phyloP scores from a whole-genome alignment of 2,329 filamentous ascomycete genomes.

The Rhynchosporium graminicola region DNA sequence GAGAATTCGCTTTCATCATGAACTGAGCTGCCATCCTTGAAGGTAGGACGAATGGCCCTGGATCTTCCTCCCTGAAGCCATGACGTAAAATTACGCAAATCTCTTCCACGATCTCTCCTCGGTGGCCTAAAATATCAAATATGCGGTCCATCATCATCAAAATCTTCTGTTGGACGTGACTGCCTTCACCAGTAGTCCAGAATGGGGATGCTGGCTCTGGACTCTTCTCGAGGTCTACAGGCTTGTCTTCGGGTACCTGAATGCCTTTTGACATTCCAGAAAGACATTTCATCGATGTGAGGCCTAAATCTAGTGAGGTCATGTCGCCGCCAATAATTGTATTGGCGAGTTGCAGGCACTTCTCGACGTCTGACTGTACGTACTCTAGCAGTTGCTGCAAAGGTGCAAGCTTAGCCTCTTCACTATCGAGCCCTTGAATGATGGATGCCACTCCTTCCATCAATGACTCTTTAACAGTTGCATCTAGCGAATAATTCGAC shows the following conservation, averaged over 20 bases:
- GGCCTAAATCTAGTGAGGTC: conserved; percentile 42
- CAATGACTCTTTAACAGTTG: conserved; percentile 70
- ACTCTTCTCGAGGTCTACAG: conserved; percentile 66
- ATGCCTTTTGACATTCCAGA: conserved; percentile 70
- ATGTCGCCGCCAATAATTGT: conserved; percentile 6
- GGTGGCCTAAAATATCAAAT: conserved; percentile 55
- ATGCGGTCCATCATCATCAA: conserved; percentile 52
- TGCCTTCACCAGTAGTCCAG: conserved; percentile 52
- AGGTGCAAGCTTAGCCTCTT: conserved; percentile 54
- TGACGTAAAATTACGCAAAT: conserved; percentile 71
- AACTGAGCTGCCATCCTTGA: conserved; percentile 66
- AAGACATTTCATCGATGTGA: conserved; percentile 63
- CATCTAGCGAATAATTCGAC: conserved; percentile 61
- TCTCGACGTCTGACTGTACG: conserved; percentile 62
- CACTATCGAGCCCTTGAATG: conserved; percentile 67
- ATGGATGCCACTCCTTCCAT: conserved; percentile 74
- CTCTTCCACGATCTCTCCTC: conserved; percentile 69
- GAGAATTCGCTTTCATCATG: conserved; percentile 57
- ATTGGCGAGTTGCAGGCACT: conserved; percentile 36
- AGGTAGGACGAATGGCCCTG: conserved; percentile 77
- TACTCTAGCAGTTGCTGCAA: conserved; percentile 61
- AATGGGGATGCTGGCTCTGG: conserved; percentile 43
- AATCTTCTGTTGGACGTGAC: conserved; percentile 52
- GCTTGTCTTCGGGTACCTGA: conserved; percentile 65
- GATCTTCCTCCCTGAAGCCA: conserved; percentile 73